Evolutionary conservation across 2,329 filamentous ascomycete genomes (phyloP).

Genomic region (Aspergillus proliferans): DNA sequence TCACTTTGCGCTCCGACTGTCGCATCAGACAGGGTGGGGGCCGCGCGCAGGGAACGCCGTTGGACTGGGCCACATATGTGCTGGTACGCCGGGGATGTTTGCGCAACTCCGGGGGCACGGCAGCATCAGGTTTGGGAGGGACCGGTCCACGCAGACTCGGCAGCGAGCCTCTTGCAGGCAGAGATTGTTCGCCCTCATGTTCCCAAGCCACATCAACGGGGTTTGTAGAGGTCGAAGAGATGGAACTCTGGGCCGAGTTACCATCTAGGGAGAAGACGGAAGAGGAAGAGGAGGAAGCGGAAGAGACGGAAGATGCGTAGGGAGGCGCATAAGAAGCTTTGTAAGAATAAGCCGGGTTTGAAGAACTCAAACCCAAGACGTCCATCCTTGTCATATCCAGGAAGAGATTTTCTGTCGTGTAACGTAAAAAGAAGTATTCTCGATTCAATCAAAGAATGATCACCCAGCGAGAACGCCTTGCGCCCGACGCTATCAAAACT

Average conservation of each 20-base stretch:
- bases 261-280: constrained; percentile 70
- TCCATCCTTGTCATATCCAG: constrained; percentile 40
- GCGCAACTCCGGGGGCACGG: constrained; percentile 36
- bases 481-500: constrained; percentile 5
- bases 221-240: constrained; percentile 60
- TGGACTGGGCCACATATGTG: constrained; percentile 48
- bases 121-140: constrained; percentile 25
- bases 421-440: constrained; percentile 10
- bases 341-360: constrained; percentile 31
- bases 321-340: constrained; percentile 42
- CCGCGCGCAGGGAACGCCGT: constrained; percentile 43
- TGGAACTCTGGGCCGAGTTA: constrained; percentile 61
- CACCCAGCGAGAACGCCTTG: constrained; percentile 2
- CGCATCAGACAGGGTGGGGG: constrained; percentile 71
- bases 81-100: constrained; percentile 50
- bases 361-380: constrained; percentile 37
- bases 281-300: constrained; percentile 67
- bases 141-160: constrained; percentile 16
- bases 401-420: constrained; percentile 18
- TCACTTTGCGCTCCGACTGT: constrained; percentile 85
- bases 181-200: constrained; percentile 28
- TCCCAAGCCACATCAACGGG: constrained; percentile 51
- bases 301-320: constrained; percentile 66
- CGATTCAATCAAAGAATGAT: neutral
- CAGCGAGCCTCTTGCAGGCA: constrained; percentile 18